Base-by-base conservation (phyloP, 202 grass and related monocot genomes). In the Schoenoplectus triqueter region DNA sequence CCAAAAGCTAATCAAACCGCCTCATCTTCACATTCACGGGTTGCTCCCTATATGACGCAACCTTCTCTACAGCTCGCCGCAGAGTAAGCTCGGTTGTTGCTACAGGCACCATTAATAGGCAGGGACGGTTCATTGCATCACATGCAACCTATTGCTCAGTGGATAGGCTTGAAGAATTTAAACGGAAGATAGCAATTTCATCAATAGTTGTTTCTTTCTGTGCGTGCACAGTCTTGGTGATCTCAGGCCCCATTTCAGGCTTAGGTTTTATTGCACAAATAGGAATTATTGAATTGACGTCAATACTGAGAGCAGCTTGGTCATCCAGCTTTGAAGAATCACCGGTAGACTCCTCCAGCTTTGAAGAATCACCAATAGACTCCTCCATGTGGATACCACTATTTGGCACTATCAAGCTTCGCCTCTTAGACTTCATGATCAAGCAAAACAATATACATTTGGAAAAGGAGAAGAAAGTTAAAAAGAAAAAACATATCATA, bases 11-110 rank as follows among this genome's bases (percentile, higher is more conserved):
- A 60, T 61, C 55, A 45, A 61, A 52, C 6, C 75, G 31, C 75
- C 75, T 61, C 54, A 78, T 59, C 75, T 78, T 78, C 14, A 78
- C 75, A 60, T 78, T 78, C 55, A 78, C 54, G 10, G 75, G 13
- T 15, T 2, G 75, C 55, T 78, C 75, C 75, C 2, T 44, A 54
- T 78, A 78, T 44, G 75, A 78, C 2, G 2, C 75, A 78, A 78
- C 75, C 13, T 78, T 78, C 55, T 78, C 75, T 31, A 78, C 75
- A 78, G 75, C 75, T 78, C 54, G 75, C 51, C 75, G 54, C 75
- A 78, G 54, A 44, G 75, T 52, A 11, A 78, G 75, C 39, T 21
- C 75, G 75, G n/a, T n/a, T n/a, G n/a, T n/a, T 9, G 75, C 75
- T 41, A 31, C 75, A 60, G 15, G n/a, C n/a, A n/a, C 55, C 55